Base-by-base conservation (phyloP, 306 rosid genomes). In the Fagus sylvatica region DNA sequence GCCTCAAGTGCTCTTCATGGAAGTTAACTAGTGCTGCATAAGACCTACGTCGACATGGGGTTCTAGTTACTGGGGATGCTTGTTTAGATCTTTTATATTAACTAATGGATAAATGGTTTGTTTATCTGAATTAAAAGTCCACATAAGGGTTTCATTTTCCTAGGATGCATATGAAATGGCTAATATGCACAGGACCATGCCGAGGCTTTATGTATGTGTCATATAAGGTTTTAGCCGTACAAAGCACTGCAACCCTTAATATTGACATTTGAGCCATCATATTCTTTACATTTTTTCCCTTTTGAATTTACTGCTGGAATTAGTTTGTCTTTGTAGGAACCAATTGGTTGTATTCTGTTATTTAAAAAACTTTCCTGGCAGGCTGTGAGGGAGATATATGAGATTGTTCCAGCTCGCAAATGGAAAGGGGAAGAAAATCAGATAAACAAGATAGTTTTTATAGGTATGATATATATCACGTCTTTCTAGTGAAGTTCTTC, bases 371-470 rank as follows among this genome's bases (percentile, higher is more conserved):
- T 39, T 73, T 53, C 11, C 3, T 76, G 67, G 80, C 92, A 92
- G 98, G 98, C 90, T n/a, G 98, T 94, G 82, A 89, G 76, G 74
- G 97, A 94, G 76, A 80, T 92, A 61, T 94, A 92, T 17, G 98
- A 94, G 81, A 90, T 94, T 71, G 93, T 92, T 77, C 91, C 98
- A 53, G 84, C 95, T 71, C 97, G 98, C 55, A 89, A 64, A 74
- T 94, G 98, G 97, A 87, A 68, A 36, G 69, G 76, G 43, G 91
- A 88, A 72, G 98, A 94, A 84, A 88, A 71, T 73, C 90, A 75
- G 71, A 76, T 59, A 65, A 94, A 91, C 82, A 92, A 88, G 89
- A 89, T 94, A 85, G 98, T 94, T 41, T 95, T 95, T 40, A 95
- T 92, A 59, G 98, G 98, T 92, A 87, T 5, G 5, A 42, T 57